Evolutionary conservation across 441 rosid genomes (phyloP), one percentile per base, ranked within the genome.

Genomic region (Syzygium malaccense): DNA sequence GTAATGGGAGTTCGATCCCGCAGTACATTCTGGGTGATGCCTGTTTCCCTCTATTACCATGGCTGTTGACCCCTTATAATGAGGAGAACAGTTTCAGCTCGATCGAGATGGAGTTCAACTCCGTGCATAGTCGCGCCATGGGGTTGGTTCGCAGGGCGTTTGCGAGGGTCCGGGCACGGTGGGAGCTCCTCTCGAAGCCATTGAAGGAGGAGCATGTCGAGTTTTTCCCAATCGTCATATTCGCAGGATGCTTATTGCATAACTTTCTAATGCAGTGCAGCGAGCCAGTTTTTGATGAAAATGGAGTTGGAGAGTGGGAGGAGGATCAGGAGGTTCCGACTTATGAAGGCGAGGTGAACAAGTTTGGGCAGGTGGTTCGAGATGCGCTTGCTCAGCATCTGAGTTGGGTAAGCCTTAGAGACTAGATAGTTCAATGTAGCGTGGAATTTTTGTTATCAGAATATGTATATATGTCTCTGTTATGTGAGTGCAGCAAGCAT

Each of bases 21-120:
- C 97, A 90, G 19, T 96, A 94, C 91, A 57, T 97, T 32, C 83
- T 97, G 71, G 98, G 98, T 6, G 95, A 93, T 90, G 92, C 95
- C 58, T 90, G 95, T 91, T 94, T 96, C 78, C 97, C 99, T n/a
- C 89, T 94, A 28, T 83, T 94, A 87, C 92, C 95, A 20, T 97
- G 98, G 99, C 95, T 96, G 68, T 45, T 96, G 89, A 95, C 96
- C 56, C 96, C 97, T 86, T 96, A 94, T 85, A 88, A 90, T 12
- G 96, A 94, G 18, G 96, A 91, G 33, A 93, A 92, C 58, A 88
- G 94, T 88, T 92, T 91, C 8, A 87, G 93, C 54, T 91, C 91
- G 2, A 89, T 88, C 1, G 88, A 90, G 88, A 91, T 86, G 75
- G 94, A 94, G 91, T 96, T 95, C 91, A 95, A 96, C 88, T 87